phyloP scores from a whole-genome alignment of 805 yeast species.

The Torulaspora indica region DNA sequence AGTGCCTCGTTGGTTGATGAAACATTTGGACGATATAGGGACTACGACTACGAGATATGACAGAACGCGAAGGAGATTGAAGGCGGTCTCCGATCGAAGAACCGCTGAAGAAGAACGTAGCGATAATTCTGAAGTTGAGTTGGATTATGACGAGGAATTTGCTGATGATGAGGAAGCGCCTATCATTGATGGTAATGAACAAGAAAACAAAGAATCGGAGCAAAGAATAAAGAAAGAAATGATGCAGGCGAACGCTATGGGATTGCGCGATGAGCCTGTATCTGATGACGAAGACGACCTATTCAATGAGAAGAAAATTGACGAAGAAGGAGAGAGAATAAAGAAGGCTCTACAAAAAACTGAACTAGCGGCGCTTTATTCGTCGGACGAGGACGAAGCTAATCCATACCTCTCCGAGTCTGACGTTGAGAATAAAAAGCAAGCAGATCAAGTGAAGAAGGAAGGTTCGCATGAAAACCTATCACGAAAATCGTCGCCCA shows the following conservation, averaged over 20 bases:
- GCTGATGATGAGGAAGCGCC: constrained; percentile 99
- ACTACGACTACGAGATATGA: constrained; percentile 48
- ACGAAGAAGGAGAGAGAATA: constrained; percentile 84
- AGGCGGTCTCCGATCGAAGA: constrained; percentile 45
- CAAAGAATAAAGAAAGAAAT: constrained; percentile 76
- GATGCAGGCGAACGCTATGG: constrained; percentile 74
- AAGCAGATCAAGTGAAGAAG: constrained; percentile 37
- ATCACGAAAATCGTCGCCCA: constrained; percentile 28
- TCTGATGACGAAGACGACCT: constrained; percentile 67
- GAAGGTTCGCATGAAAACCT: constrained; percentile 30
- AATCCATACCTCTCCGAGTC: constrained; percentile 79
- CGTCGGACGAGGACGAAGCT: constrained; percentile 82
- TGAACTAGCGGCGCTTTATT: constrained; percentile 69
- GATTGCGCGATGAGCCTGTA: constrained; percentile 52
- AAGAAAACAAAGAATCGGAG: constrained; percentile 87
- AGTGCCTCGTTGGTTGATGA: constrained; percentile 95
- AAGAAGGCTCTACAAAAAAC: constrained; percentile 78
- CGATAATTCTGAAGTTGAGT: constrained; percentile 82
- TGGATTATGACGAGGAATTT: constrained; percentile 94
- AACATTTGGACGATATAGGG: constrained; percentile 66
- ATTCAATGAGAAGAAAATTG: constrained; percentile 71
- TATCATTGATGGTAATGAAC: constrained; percentile 91
- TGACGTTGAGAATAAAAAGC: constrained; percentile 52
- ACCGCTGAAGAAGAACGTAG: constrained; percentile 42
- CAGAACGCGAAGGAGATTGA: constrained; percentile 44